Evolutionary conservation across 2,329 filamentous ascomycete species (phyloP).

Genomic region (Stemphylium beticola): DNA sequence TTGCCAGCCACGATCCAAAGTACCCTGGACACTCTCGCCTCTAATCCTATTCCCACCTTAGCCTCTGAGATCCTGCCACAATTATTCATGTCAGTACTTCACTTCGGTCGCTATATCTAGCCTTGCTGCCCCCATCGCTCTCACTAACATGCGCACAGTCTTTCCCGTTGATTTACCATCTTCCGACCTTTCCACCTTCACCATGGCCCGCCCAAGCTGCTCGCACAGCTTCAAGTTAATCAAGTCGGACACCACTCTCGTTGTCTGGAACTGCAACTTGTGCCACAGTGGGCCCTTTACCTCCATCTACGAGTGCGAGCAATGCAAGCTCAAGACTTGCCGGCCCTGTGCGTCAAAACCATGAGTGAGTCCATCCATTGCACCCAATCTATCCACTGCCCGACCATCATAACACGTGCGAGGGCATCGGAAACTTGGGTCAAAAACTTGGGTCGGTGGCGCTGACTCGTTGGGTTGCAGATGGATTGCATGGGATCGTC

Average conservation of each 20-base stretch:
- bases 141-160: constrained; percentile 33
- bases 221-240: constrained; percentile 58
- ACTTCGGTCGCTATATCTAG: constrained; percentile 33
- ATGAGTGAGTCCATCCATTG: constrained; percentile 34
- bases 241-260: constrained; percentile 59
- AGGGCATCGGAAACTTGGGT: constrained; percentile 16
- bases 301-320: constrained; percentile 58
- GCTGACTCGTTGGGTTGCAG: constrained; percentile 34
- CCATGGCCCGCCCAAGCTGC: constrained; percentile 58
- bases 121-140: constrained; percentile 21
- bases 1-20: constrained; percentile 44
- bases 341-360: constrained; percentile 55
- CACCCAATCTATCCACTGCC: not conserved
- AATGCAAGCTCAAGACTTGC: constrained; percentile 60
- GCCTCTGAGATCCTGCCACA: constrained; percentile 25
- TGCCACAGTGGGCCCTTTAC: constrained; percentile 59
- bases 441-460: constrained; percentile 21
- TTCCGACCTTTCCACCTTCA: constrained; percentile 11
- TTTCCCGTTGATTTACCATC: constrained; percentile 12
- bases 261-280: constrained; percentile 60
- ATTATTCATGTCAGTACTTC: constrained; percentile 29
- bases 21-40: constrained; percentile 31
- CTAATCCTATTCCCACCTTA: constrained; percentile 34
- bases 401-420: constrained; percentile 11
- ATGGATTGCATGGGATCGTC: constrained; percentile 34